A percentile compares a stretch with the other conserved stretches of the same genome.
phyloP scores from a whole-genome alignment of 1,284 basidiomycete genomes.

The Singerocomus inundabilis region DNA sequence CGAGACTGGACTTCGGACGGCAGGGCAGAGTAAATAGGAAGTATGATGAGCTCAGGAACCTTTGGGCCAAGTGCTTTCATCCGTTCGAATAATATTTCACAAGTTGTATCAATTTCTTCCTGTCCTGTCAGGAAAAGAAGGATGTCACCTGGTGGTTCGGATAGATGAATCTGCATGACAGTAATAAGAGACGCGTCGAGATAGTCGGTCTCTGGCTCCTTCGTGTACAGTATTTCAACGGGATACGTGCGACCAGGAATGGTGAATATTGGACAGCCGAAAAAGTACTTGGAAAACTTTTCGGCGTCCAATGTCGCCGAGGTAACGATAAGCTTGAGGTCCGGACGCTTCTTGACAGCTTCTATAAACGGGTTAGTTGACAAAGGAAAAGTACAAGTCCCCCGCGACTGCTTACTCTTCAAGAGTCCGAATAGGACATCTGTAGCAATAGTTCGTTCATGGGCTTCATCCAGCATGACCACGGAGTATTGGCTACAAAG shows the following conservation, averaged over 20 bases:
- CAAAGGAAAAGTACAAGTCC: not conserved
- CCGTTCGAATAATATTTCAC: slow-evolving; percentile 96
- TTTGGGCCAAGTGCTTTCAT: slow-evolving; percentile 98
- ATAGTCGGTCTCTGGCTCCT: slow-evolving; percentile 98
- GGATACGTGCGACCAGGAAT: slow-evolving; percentile 99
- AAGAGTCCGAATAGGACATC: slow-evolving; percentile 96
- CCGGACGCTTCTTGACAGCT: slow-evolving; percentile 90
- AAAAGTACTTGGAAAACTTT: slow-evolving; percentile 99
- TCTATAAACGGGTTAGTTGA: slow-evolving; percentile 51
- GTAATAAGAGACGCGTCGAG: slow-evolving; percentile 98
- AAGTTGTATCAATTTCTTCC: slow-evolving; percentile 97
- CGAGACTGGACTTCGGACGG: slow-evolving; percentile 97
- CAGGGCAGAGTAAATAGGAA: slow-evolving; percentile 96
- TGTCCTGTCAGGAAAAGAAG: slow-evolving; percentile 98
- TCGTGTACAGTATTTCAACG: slow-evolving; percentile 96
- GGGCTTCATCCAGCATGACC: slow-evolving; percentile 98
- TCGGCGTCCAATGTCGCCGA: slow-evolving; percentile 99
- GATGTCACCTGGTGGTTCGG: slow-evolving; percentile 95
- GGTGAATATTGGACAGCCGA: slow-evolving; percentile 98
- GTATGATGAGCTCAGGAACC: slow-evolving; percentile 94
- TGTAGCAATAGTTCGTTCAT: slow-evolving; percentile 97
- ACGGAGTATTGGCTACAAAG: slow-evolving; percentile 92
- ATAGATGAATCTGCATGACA: slow-evolving; percentile 98
- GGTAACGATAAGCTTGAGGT: slow-evolving; percentile 97
- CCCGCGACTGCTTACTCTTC: slow-evolving; percentile 69